Evolutionary conservation across 2,329 filamentous ascomycete genomes (phyloP), one percentile per base, ranked within the genome.

Genomic region (Hansfordia pulvinata): DNA sequence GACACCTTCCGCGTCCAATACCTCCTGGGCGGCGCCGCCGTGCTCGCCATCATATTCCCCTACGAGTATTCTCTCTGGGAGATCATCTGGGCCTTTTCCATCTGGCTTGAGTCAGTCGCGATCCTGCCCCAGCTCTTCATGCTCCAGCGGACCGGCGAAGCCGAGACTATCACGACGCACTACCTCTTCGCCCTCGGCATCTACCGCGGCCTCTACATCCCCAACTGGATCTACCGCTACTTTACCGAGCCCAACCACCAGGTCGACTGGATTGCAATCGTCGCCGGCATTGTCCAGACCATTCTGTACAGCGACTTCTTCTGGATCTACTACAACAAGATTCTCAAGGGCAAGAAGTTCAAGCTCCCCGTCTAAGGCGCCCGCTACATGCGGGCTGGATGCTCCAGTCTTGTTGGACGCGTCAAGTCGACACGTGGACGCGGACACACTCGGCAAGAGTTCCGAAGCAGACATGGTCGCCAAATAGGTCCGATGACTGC

Each of bases 271-370:
- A 92, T 94, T 40, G 79, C 86, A 12, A 78, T 94, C 27, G 49
- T 90, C 35, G 90, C 92, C 4, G 90, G 90, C 9, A 68, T 96
- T 30, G 60, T 96, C 37, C 90, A 98, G 64, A 98, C 90, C 1
- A 59, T 98, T 25, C 64, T 98, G 31, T 98, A 98, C 62, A 93
- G 84, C 36, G 90, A 98, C 60, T 98, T 98, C 63, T 98, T 98
- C 70, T 98, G 86, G 68, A 88, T 98, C 46, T 98, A 98, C 63
- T 98, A 94, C 60, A 93, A 79, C 33, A 96, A 94, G 75, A 78
- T 88, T 25, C 61, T 86, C 57, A 83, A 86, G 62, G 81, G 81
- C 42, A 81, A 83, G 65, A 86, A 83, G 62, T 88, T 88, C 54
- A 82, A 84, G 54, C 63, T 88, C 32, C 81, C 81, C 2, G 82